Evolutionary conservation across 306 rosid species (phyloP), one percentile per base, ranked within the genome.

Genomic region (Hippophae gyantsensis): DNA sequence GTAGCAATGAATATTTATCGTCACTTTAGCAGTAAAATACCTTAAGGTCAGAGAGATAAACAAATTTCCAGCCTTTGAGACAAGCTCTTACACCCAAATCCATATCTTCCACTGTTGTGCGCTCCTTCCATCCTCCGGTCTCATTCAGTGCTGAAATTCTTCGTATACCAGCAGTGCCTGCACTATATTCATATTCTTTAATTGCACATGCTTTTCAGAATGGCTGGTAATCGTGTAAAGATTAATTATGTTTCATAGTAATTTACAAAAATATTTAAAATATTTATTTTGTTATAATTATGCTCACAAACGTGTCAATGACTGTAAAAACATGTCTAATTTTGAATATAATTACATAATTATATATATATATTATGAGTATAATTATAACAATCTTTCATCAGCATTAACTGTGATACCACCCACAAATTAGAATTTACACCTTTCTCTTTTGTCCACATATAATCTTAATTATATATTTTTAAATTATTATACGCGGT

Each of bases 161-260:
- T 96, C 98, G 87, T 43, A 90, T 89, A 62, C 95, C 98, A 26
- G 98, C 95, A 26, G 96, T 87, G 71, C 98, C 98, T 90, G 80
- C 48, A 51, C 57, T 43, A 66, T 1, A 47, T 43, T 14, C 46
- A 5, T 61, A 46, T 41, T 54, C 13, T 46, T 3, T 27, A 27
- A 27, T 27, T 27, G 38, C 38, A 27, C 38, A 27, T 27, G 38
- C 38, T 2, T 27, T 27, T 27, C 4, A 2, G 0, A 27, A 27
- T 27, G 38, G 38, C 38, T 27, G 18, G 18, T 18, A 18, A 18
- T 18, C 18, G 18, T 18, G 18, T 18, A 18, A 18, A 18, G 18
- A 18, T 18, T 18, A 18, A 18, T 18, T 18, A 18, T 18, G 18
- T 18, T 18, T 18, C 18, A 18, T 18, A 18, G 18, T 0, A 18